Evolutionary conservation across 1,284 basidiomycete genomes (phyloP), one percentile per base, ranked within the genome.

Genomic region (Leucoagaricus sp.): DNA sequence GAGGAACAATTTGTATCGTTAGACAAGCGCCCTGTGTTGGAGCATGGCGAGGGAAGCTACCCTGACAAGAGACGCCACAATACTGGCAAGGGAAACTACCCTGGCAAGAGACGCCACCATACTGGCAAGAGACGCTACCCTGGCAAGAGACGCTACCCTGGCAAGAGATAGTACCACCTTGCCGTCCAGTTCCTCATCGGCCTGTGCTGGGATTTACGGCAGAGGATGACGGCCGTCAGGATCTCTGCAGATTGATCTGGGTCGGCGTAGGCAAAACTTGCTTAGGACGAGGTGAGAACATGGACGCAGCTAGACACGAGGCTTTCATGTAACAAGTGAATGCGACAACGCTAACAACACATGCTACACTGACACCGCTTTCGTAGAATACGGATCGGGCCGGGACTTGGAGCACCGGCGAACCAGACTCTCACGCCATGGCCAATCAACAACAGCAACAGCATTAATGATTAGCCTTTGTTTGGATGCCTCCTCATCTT

Each of bases 261-360:
- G 21, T 15, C 2, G 38, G 25, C 41, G 34, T 33, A 53, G 41
- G 51, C 51, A 53, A 55, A 55, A 55, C 29, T 42, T 47, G 49
- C 46, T 50, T 47, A 45, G 26, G 41, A 57, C 55, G 49, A 51
- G 41, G 40, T 49, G 41, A 38, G 42, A 57, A 21, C 28, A 26
- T 51, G 56, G 36, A 54, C 41, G 47, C 49, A 53, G 41, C 25
- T 58, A 63, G 61, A 66, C 77, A 80, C 75, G 79, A 79, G 78
- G 78, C 71, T 69, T 67, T 70, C 65, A 73, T 72, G 64, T 63
- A 63, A 63, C 63, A 65, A 63, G 69, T 65, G 69, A 65, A 70
- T 72, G 46, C 33, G 66, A 72, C 70, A 75, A 71, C 65, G 71
- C 69, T 69, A 72, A 69, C 67, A 67, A 73, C 70, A 71, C 73